Conservation (phyloP, 192 early-diverging fungal genomes). For the Backusella mclennaniae region DNA sequence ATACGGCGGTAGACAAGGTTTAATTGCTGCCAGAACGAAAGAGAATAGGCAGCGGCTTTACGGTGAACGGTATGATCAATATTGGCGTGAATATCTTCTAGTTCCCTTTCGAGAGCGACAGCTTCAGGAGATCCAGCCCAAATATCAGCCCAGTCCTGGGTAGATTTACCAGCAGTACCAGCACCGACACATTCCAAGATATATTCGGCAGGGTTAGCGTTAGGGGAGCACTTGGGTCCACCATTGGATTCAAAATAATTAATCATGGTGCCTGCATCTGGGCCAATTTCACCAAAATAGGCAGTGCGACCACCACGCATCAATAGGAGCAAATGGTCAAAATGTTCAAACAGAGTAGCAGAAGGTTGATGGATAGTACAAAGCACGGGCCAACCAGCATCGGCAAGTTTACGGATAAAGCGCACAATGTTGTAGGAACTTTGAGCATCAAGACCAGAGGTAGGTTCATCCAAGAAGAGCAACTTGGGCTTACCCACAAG, state of each 20-base stretch:
- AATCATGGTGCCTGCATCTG: conserved; percentile 61
- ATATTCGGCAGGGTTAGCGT: conserved; percentile 85
- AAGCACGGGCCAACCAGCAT: conserved; percentile 65
- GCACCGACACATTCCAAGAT: conserved; percentile 77
- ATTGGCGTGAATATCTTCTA: conserved; percentile 46
- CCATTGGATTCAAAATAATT: conserved; percentile 75
- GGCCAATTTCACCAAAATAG: conserved; percentile 81
- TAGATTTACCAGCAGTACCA: conserved; percentile 19
- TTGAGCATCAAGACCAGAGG: conserved; percentile 80
- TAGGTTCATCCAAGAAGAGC: conserved; percentile 90
- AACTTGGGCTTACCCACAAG: conserved; percentile 75
- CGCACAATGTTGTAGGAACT: conserved; percentile 75
- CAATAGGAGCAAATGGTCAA: conserved; percentile 79
- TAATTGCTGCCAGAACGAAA: conserved; percentile 43
- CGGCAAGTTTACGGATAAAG: conserved; percentile 64
- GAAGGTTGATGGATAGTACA: conserved; percentile 90
- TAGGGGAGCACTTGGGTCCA: conserved; percentile 59
- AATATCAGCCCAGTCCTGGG: conserved; percentile 69
- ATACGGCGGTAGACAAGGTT: conserved; percentile 60
- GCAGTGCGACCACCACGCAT: conserved; percentile 74
- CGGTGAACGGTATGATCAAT: conserved; percentile 11
- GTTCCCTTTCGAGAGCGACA: conserved; percentile 38
- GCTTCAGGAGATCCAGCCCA: conserved; percentile 66
- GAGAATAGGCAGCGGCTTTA: conserved; percentile 20
- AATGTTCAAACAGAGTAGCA: conserved; percentile 79